Conservation (phyloP, 2,329 filamentous ascomycete species). For the Colletotrichum navitas region DNA sequence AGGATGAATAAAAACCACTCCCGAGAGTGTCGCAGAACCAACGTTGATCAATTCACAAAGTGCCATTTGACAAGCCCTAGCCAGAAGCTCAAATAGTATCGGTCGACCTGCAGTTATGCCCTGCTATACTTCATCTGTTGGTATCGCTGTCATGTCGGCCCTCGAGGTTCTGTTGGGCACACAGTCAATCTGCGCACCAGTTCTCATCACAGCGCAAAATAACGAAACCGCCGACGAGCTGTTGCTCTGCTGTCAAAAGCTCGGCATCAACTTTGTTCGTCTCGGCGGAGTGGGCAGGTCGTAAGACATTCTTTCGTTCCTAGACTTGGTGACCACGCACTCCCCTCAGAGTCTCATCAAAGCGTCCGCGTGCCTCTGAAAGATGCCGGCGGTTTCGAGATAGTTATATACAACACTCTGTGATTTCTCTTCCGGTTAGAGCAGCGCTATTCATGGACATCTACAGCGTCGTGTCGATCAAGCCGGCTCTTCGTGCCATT, state of each 20-base stretch:
- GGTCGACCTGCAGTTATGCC: not conserved
- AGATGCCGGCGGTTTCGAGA: not conserved
- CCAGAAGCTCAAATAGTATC: constrained; percentile 55
- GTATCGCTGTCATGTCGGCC: constrained; percentile 76
- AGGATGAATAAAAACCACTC: constrained; percentile 61
- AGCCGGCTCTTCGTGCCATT: too few species aligned
- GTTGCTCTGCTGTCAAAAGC: constrained; percentile 69
- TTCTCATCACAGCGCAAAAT: constrained; percentile 87
- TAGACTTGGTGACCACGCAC: constrained; percentile 6
- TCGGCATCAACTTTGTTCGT: constrained; percentile 68
- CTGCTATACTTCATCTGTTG: not conserved
- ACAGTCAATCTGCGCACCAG: constrained; percentile 70
- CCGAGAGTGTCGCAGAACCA: not conserved
- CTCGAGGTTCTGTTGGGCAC: constrained; percentile 75
- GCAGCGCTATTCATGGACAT: constrained; percentile 54
- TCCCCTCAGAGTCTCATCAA: constrained; percentile 8
- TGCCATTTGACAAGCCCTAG: constrained; percentile 72
- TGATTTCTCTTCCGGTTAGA: constrained; percentile 64
- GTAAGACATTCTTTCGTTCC: constrained; percentile 5
- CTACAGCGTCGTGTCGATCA: too few species aligned
- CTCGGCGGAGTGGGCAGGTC: constrained; percentile 61
- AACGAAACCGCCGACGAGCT: constrained; percentile 93
- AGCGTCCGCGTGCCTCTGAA: constrained; percentile 11
- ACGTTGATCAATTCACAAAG: constrained; percentile 51
- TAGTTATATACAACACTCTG: constrained; percentile 65